phyloP scores from a whole-genome alignment of 352 stramenopile species.

The Pythium guiyangense region DNA sequence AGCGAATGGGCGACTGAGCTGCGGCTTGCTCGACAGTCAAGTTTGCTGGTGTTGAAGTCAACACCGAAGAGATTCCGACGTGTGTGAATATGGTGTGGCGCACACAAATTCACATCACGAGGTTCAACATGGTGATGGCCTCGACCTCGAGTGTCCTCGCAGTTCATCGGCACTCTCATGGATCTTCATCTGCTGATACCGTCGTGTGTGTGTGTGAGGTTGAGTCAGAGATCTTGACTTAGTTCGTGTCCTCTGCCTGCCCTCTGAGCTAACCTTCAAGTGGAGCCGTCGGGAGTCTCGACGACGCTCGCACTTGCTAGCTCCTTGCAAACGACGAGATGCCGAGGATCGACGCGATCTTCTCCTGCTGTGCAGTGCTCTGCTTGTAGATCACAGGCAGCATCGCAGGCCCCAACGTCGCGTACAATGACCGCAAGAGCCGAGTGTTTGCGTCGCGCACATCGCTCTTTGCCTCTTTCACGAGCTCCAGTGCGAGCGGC shows the following conservation, averaged over 20 bases:
- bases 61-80: not conserved
- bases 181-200: too few species aligned
- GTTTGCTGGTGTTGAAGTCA: not conserved
- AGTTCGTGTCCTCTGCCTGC: too few species aligned
- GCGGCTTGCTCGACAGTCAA: too few species aligned
- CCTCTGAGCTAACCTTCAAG: not conserved
- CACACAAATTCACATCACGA: too few species aligned
- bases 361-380: slow-evolving; percentile 49
- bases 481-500: slow-evolving; percentile 55
- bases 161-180: too few species aligned
- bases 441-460: slow-evolving; percentile 51
- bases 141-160: too few species aligned
- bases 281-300: too few species aligned
- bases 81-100: not conserved
- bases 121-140: too few species aligned
- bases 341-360: slow-evolving; percentile 39
- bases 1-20: not conserved
- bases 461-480: slow-evolving; percentile 75
- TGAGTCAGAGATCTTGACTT: not conserved
- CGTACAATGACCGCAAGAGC: slow-evolving; percentile 30
- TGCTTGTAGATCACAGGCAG: slow-evolving; percentile 34
- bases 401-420: slow-evolving; percentile 18
- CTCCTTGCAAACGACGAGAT: slow-evolving; percentile 10
- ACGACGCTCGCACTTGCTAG: not conserved
- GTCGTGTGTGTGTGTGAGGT: not conserved